phyloP scores from a whole-genome alignment of 352 stramenopile genomes.

The Phytophthora sansomeana region DNA sequence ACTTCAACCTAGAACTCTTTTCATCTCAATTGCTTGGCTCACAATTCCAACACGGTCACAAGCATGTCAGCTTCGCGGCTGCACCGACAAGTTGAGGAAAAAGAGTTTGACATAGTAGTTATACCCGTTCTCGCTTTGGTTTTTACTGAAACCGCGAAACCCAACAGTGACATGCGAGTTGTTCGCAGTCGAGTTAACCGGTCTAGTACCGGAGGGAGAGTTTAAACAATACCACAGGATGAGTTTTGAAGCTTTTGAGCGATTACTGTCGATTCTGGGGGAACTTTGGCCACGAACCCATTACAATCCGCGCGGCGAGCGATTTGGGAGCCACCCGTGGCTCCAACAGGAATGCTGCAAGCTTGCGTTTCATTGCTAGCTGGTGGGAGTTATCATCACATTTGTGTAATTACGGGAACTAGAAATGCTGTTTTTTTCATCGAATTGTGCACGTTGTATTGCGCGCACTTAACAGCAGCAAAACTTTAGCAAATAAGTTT shows the following conservation, averaged over 20 bases:
- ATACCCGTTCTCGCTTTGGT: too few species aligned
- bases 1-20: too few species aligned
- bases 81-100: too few species aligned
- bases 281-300: background rate
- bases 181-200: too few species aligned
- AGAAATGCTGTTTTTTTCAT: slow-evolving; percentile 10
- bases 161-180: too few species aligned
- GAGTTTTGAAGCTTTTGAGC: slow-evolving; percentile 3
- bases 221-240: slow-evolving; percentile 19
- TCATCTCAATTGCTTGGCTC: too few species aligned
- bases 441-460: slow-evolving; percentile 4
- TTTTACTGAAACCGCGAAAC: too few species aligned
- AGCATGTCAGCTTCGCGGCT: too few species aligned
- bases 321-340: slow-evolving; percentile 5
- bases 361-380: slow-evolving; percentile 8
- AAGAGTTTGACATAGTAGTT: too few species aligned
- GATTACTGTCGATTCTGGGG: slow-evolving; percentile 2
- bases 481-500: background rate
- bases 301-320: slow-evolving; percentile 10
- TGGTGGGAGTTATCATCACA: slow-evolving; percentile 21
- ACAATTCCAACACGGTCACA: too few species aligned
- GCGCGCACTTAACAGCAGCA: background rate
- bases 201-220: too few species aligned
- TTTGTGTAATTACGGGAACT: slow-evolving; percentile 12
- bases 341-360: slow-evolving; percentile 13